Base-by-base conservation (phyloP, 2,329 filamentous ascomycete species). In the Geosmithia putterillii region DNA sequence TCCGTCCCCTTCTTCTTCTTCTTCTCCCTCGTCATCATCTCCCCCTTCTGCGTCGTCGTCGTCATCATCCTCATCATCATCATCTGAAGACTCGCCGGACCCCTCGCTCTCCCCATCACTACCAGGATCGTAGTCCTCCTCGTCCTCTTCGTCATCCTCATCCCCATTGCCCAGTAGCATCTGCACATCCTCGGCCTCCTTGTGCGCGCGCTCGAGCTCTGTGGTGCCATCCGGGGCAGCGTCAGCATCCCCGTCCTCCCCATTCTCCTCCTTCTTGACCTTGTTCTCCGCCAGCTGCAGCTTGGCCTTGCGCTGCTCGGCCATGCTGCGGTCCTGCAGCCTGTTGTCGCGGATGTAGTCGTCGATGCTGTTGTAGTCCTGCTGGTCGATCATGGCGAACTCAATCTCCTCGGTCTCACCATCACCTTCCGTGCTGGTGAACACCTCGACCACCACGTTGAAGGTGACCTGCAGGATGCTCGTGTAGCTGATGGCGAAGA, bases 371-470 rank as follows among this genome's bases (percentile, higher is more conserved):
- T 61, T 64, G 47, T 80, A 83, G 53, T 84, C 78, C 49, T 78
- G 76, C 58, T 84, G 79, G 51, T 84, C 80, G 17, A 84, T 57
- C 80, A 83, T 83, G 34, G 67, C 68, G 48, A 83, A 83, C 54
- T 83, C 79, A 19, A 81, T 61, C 52, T 83, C 79, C 47, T 80
- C 73, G 2, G 66, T 74, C 12, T 56, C 59, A 35, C 62, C 66
- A 10, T 65, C 66, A 4, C 57, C 63, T 0, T 37, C 38, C 3
- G 8, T 20, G 18, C 37, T 19, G 10, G 65, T 60, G 42, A 74
- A 74, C 5, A 80, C 66, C 53, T 83, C 79, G 1, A 83, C 67
- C 1, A 73, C 74, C 38, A 84, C 70, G 51, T 83, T 83, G 51
- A 84, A 83, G 0, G 80, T 84, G 19, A 79, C 69, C 53, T 82